phyloP scores from a whole-genome alignment of 2,329 filamentous ascomycete species.

The Exophiala xenobiotica region DNA sequence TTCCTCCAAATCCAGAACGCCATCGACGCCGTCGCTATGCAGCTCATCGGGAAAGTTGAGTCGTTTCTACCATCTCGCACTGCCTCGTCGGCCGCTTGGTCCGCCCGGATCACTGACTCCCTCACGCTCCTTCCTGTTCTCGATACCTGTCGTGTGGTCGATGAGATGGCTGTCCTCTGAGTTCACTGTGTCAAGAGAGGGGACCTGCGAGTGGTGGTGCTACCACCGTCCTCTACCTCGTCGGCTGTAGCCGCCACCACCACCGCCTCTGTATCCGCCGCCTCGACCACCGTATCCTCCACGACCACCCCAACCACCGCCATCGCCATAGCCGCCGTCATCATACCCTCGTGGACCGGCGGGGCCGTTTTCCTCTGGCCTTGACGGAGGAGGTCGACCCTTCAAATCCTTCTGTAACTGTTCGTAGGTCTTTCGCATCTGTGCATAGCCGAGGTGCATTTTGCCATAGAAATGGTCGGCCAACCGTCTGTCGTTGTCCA shows the following conservation, averaged over 20 bases:
- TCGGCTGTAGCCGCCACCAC: conserved; percentile 37
- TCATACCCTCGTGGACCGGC: conserved; percentile 46
- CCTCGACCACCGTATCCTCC: conserved; percentile 52
- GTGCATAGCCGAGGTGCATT: conserved; percentile 97
- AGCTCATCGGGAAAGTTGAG: too few relatives aligned
- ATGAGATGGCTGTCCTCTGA: background rate
- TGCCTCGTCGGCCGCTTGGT: too few relatives aligned
- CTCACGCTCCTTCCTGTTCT: too few relatives aligned
- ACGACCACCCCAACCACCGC: conserved; percentile 50
- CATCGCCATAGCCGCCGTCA: conserved; percentile 53
- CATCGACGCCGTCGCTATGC: too few relatives aligned
- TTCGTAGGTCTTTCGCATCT: conserved; percentile 94
- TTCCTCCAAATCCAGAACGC: background rate
- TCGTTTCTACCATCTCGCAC: too few relatives aligned
- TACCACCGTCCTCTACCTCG: conserved; percentile 29
- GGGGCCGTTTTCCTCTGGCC: conserved; percentile 37
- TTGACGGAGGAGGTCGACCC: conserved; percentile 62
- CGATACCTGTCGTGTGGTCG: background rate
- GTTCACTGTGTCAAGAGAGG: background rate
- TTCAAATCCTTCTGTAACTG: conserved; percentile 84
- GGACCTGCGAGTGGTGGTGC: background rate
- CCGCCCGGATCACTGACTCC: too few relatives aligned
- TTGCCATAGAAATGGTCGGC: conserved; percentile 99
- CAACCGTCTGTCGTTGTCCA: conserved; percentile 90
- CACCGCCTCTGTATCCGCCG: conserved; percentile 43